Conservation (phyloP, 2,329 filamentous ascomycete species). For the Apiospora marii region DNA sequence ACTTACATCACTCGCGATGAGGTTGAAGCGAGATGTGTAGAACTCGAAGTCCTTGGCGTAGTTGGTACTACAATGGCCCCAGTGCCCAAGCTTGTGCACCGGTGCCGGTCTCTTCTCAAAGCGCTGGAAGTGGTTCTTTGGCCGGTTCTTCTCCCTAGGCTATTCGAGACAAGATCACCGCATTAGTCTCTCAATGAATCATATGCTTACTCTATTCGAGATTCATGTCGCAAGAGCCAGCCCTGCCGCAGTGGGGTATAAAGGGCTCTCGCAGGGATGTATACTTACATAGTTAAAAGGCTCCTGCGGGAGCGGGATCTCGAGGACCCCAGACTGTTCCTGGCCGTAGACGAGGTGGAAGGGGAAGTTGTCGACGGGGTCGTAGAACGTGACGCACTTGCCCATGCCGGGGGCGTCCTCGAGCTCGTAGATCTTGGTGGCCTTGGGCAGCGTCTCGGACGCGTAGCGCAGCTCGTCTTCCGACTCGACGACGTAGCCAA, state of each 20-base stretch:
- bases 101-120: constrained; percentile 58
- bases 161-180: constrained; percentile 28
- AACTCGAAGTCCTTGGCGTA: constrained; percentile 59
- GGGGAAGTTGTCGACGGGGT: constrained; percentile 63
- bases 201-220: background rate
- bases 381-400: constrained; percentile 58
- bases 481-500: constrained; percentile 64
- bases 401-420: constrained; percentile 62
- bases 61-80: constrained; percentile 60
- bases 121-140: constrained; percentile 57
- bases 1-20: constrained; percentile 57
- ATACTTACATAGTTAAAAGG: constrained; percentile 54
- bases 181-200: background rate
- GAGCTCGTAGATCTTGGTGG: constrained; percentile 56
- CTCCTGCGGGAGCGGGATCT: constrained; percentile 49
- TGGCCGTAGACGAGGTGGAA: constrained; percentile 67
- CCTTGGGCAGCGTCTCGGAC: constrained; percentile 53
- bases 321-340: constrained; percentile 44
- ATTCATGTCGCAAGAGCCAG: background rate
- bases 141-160: constrained; percentile 57
- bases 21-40: constrained; percentile 59
- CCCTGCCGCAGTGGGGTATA: too few species aligned
- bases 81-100: constrained; percentile 63
- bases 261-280: too few species aligned
- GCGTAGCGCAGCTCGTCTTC: constrained; percentile 62